Conservation (phyloP, 495 filamentous ascomycete genomes). For the Xylaria bambusicola region DNA sequence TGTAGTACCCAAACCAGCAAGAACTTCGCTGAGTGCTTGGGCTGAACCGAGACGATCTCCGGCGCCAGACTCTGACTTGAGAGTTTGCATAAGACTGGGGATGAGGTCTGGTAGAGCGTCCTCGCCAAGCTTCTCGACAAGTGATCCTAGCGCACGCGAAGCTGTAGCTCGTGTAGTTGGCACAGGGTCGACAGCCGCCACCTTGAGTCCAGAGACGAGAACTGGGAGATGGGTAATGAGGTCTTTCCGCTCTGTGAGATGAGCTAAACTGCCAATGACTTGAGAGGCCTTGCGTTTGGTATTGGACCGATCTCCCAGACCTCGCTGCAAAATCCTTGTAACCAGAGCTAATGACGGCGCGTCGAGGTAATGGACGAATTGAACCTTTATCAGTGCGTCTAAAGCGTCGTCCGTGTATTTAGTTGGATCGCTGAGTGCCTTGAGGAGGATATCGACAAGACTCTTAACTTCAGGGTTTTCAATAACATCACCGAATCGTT, state of each 20-base stretch:
- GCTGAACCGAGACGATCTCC: constrained; percentile 94
- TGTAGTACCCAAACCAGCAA: constrained; percentile 89
- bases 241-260: constrained; percentile 95
- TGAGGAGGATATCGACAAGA: constrained; percentile 85
- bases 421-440: constrained; percentile 95
- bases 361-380: constrained; percentile 94
- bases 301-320: constrained; percentile 82
- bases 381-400: constrained; percentile 91
- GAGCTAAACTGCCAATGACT: constrained; percentile 95
- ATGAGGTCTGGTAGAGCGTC: constrained; percentile 97
- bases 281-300: constrained; percentile 95
- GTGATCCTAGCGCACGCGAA: constrained; percentile 90
- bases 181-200: constrained; percentile 91
- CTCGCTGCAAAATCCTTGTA: constrained; percentile 91
- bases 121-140: constrained; percentile 96
- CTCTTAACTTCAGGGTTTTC: constrained; percentile 95
- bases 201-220: constrained; percentile 83
- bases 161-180: constrained; percentile 96
- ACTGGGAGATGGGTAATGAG: constrained; percentile 89
- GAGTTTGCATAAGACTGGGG: constrained; percentile 92
- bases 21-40: constrained; percentile 93
- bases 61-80: constrained; percentile 95
- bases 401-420: constrained; percentile 96
- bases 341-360: constrained; percentile 92
- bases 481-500: constrained; percentile 97